Percentiles rank a stretch among this genome's conserved stretches.
phyloP scores from a whole-genome alignment of 108 stramenopile genomes.

The Halocafeteria seosinensis region DNA sequence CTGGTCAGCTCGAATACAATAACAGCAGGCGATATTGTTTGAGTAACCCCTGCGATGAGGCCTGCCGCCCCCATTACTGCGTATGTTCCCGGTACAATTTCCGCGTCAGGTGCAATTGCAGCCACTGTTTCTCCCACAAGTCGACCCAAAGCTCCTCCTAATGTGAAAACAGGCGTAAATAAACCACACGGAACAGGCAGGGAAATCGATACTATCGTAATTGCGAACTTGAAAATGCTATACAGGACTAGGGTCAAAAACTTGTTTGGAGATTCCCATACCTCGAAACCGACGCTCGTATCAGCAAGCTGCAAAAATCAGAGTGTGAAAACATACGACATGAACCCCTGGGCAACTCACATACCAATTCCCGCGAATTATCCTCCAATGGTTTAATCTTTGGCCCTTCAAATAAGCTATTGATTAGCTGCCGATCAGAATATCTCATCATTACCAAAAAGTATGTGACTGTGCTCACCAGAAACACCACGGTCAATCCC shows the following conservation, averaged over 20 bases:
- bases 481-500: too few species aligned
- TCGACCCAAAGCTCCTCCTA: constrained; percentile 30
- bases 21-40: constrained; percentile 26
- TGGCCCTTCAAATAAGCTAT: too few species aligned
- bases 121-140: constrained; percentile 17
- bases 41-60: constrained; percentile 20
- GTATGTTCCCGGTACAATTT: constrained; percentile 15
- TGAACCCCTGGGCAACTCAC: too few species aligned
- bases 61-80: constrained; percentile 30
- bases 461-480: too few species aligned
- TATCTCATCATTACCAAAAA: too few species aligned
- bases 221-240: neutral
- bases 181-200: constrained; percentile 25
- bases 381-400: too few species aligned
- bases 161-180: constrained; percentile 24
- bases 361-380: too few species aligned
- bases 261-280: constrained; percentile 10
- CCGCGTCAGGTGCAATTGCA: neutral
- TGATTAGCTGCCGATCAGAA: too few species aligned
- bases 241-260: neutral
- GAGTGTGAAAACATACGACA: too few species aligned
- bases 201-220: constrained; percentile 4
- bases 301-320: constrained; percentile 8
- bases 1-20: constrained; percentile 31
- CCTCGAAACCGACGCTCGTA: neutral